Base-by-base conservation (phyloP, 2,329 filamentous ascomycete species). In the Colletotrichum gloeosporioides region DNA sequence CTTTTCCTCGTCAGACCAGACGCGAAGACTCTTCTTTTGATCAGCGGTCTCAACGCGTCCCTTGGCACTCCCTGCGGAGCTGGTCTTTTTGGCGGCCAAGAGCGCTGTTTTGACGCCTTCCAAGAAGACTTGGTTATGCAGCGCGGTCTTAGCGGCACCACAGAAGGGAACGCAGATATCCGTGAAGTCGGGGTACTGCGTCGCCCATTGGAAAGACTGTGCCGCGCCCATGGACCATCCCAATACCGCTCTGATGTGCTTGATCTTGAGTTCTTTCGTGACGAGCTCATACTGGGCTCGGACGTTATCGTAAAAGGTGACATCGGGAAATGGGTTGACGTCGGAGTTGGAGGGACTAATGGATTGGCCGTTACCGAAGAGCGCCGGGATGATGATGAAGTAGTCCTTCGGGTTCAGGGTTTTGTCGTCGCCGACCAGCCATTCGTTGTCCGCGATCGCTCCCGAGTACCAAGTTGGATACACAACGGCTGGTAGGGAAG, bases 391-490 rank as follows among this genome's bases (percentile, higher is more conserved):
- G 49, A 92, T 85, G 71, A 91, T 86, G 78, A 86, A 89, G 82
- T 89, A 89, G 29, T 83, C 79, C 1, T 71, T 85, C 0, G 94
- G 93, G 77, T 90, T 90, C 59, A 96, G 87, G 0, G 92, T 90
- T 82, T 92, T 94, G 78, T 91, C 89, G 8, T 89, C 83, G 15
- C 93, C 93, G 57, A 95, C 89, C 13, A 96, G 89, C 94, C 94
- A 96, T 81, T 94, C 88, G 76, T 96, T 96, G 80, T 95, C 92
- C 4, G 88, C 86, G 77, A 96, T 94, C 4, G 84, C 86, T 85
- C 83, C 84, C 69, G 82, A 84, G 82, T 93, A 96, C 94, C 94
- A 96, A 3, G 92, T 92, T 3, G 94, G 95, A 80, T 96, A 96
- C 77, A 96, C 90, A 74, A 96, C 90, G 4, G 92, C 92, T 9